These are phyloP conservation scores for Erythrobasidium yunnanense DNA, from an alignment of 768 basidiomycete genomes.

Conservation along the genomic window DNA sequence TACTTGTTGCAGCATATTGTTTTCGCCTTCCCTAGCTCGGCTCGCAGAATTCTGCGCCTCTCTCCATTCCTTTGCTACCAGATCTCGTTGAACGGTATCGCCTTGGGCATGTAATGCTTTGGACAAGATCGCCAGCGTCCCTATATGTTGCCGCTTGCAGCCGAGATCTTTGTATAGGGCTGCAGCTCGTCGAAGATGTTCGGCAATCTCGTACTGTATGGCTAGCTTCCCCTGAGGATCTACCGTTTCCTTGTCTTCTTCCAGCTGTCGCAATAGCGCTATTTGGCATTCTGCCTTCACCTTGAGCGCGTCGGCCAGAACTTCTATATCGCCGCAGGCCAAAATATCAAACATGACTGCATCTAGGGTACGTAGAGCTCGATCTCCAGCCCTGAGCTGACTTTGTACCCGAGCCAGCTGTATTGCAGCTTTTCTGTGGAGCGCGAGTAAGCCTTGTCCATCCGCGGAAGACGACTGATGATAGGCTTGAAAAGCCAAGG, in stretches of 20 bases:
- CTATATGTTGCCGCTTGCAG: neutral
- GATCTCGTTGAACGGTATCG: neutral
- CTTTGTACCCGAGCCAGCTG: slow-evolving; percentile 13
- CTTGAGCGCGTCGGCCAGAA: neutral
- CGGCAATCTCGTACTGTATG: neutral
- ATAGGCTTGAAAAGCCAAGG: neutral
- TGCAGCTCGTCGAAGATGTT: neutral
- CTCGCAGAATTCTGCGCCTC: neutral
- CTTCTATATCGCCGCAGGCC: neutral
- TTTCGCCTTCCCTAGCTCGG: neutral
- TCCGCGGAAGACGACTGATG: neutral
- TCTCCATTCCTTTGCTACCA: neutral
- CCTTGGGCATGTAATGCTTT: neutral
- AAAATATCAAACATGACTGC: slow-evolving; percentile 11
- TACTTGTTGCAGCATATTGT: too few relatives aligned
- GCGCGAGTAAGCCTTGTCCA: slow-evolving; percentile 7
- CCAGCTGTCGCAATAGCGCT: neutral
- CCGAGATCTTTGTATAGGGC: neutral
- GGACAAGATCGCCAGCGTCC: neutral
- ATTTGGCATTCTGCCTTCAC: neutral
- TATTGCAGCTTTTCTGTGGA: neutral
- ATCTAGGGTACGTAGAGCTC: slow-evolving; percentile 15
- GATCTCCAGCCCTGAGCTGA: neutral
- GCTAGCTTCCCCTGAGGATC: neutral
- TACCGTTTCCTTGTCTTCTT: neutral